phyloP scores from a whole-genome alignment of 108 stramenopile genomes.

The Schizochytrium sp. region DNA sequence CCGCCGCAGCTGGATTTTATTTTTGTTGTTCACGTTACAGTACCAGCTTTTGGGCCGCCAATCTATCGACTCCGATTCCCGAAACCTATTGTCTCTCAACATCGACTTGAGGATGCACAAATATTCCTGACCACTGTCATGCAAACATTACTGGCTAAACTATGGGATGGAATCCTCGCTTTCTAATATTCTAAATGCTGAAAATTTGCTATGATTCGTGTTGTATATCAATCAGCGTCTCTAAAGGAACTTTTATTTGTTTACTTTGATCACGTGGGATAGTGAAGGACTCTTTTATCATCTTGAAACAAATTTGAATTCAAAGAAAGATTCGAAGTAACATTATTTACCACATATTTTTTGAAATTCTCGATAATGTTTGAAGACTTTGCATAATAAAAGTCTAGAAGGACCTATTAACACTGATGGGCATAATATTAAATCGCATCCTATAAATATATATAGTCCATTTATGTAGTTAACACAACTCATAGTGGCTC shows the following conservation, averaged over 20 bases:
- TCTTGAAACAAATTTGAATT: too few relatives aligned
- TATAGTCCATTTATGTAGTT: too few relatives aligned
- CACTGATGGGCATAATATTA: too few relatives aligned
- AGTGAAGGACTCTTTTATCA: too few relatives aligned
- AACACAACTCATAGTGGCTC: too few relatives aligned
- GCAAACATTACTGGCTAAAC: not conserved
- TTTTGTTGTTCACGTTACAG: slow-evolving; percentile 36
- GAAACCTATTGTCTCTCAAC: not conserved
- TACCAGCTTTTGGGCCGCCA: not conserved
- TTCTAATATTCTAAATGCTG: not conserved
- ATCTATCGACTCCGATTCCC: not conserved
- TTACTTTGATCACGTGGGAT: too few relatives aligned
- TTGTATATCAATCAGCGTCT: not conserved
- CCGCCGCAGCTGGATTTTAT: not conserved
- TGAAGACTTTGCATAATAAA: too few relatives aligned
- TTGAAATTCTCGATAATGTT: too few relatives aligned
- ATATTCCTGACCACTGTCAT: slow-evolving; percentile 6
- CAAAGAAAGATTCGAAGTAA: too few relatives aligned
- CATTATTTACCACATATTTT: too few relatives aligned
- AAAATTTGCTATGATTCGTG: not conserved
- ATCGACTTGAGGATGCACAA: slow-evolving; percentile 17
- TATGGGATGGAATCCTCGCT: not conserved
- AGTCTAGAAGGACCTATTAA: too few relatives aligned
- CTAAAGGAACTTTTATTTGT: not conserved
- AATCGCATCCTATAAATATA: too few relatives aligned